Conservation (phyloP, 2,329 filamentous ascomycete species). For the Monosporascus sp. region DNA sequence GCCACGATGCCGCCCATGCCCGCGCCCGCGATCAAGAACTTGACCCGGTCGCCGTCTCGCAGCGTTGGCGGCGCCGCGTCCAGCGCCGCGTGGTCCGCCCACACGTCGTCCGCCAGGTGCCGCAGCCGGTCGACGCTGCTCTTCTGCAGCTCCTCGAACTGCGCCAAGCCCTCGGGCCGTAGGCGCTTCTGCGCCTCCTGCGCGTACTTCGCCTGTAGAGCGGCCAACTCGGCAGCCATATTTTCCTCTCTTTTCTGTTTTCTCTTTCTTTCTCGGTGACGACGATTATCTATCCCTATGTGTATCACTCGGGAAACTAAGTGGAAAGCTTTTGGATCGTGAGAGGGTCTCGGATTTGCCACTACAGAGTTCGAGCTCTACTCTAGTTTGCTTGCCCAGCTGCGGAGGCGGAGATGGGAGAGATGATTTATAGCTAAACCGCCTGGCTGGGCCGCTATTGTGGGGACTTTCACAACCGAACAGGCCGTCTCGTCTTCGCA, state of each 20-base stretch:
- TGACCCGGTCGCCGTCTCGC: conserved; percentile 15
- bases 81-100: conserved; percentile 24
- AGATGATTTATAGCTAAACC: too few species aligned
- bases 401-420: too few species aligned
- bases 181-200: conserved; percentile 24
- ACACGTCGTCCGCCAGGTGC: conserved; percentile 23
- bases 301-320: too few species aligned
- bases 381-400: too few species aligned
- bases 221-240: conserved; percentile 11
- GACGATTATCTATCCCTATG: too few species aligned
- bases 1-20: conserved; percentile 20
- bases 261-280: too few species aligned
- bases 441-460: too few species aligned
- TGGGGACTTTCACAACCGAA: too few species aligned
- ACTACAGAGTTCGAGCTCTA: too few species aligned
- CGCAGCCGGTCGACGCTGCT: conserved; percentile 23
- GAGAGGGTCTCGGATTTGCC: too few species aligned
- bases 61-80: conserved; percentile 19
- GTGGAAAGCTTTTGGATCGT: too few species aligned
- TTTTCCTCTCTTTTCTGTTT: neutral
- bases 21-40: conserved; percentile 25
- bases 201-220: conserved; percentile 21
- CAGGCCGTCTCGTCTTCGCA: too few species aligned
- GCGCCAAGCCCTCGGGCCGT: conserved; percentile 20
- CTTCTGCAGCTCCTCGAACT: conserved; percentile 17